Percentiles rank a stretch among this genome's conserved stretches.
phyloP scores from a whole-genome alignment of 805 yeast genomes.

The Saturnispora hagleri region DNA sequence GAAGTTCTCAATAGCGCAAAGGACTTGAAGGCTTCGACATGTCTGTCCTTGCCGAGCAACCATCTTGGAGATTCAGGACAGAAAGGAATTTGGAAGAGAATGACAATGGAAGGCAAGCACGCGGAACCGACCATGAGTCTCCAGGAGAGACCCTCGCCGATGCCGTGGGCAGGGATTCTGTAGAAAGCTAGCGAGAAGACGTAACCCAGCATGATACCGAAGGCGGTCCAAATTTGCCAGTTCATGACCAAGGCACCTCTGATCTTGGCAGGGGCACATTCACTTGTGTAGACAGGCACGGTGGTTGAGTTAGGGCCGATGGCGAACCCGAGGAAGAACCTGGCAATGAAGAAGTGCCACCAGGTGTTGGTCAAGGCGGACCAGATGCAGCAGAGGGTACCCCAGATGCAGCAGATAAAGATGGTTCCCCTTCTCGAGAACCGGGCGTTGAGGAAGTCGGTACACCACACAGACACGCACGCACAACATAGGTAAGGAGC shows the following conservation, averaged over 20 bases:
- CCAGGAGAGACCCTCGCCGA: slow-evolving; percentile 52
- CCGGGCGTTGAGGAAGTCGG: slow-evolving; percentile 47
- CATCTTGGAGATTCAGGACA: slow-evolving; percentile 74
- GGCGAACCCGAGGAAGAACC: slow-evolving; percentile 59
- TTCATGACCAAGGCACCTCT: slow-evolving; percentile 65
- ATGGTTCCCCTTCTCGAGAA: slow-evolving; percentile 62
- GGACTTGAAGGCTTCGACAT: slow-evolving; percentile 47
- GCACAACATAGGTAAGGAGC: slow-evolving; percentile 65
- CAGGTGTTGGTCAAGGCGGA: slow-evolving; percentile 54
- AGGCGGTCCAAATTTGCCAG: slow-evolving; percentile 71
- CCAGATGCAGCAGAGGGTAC: slow-evolving; percentile 59
- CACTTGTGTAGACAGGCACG: slow-evolving; percentile 62
- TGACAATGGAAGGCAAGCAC: slow-evolving; percentile 54
- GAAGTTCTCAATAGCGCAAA: slow-evolving; percentile 40
- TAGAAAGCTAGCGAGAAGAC: slow-evolving; percentile 57
- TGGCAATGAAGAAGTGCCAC: slow-evolving; percentile 60
- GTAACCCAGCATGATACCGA: slow-evolving; percentile 67
- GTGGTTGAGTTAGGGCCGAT: slow-evolving; percentile 72
- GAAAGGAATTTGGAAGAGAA: slow-evolving; percentile 50
- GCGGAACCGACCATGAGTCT: slow-evolving; percentile 65
- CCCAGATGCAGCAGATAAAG: slow-evolving; percentile 51
- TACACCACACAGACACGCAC: slow-evolving; percentile 50
- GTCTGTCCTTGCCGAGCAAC: slow-evolving; percentile 65
- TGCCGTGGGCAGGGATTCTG: slow-evolving; percentile 38
- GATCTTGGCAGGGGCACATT: slow-evolving; percentile 51